A percentile compares a stretch with the other conserved stretches of the same genome.
Evolutionary conservation across 1,139 yeast genomes (phyloP).

Genomic region (Blastobotrys ciferrii): DNA sequence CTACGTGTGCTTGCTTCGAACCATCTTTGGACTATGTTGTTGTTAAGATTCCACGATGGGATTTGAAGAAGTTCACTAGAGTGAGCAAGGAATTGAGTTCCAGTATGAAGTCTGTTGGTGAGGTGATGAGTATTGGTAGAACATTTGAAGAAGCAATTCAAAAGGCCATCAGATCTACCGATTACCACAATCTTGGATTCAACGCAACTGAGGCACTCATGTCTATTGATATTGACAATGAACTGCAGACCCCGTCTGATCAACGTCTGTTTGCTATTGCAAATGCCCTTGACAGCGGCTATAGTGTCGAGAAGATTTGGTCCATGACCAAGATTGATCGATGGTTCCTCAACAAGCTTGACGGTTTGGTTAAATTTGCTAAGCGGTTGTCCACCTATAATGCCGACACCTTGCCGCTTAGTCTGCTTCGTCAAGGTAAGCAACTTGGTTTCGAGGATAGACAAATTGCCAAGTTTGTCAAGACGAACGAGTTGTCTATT

Average conservation of each 20-base stretch:
- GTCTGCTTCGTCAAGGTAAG: slow-evolving; percentile 78
- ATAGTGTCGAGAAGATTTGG: slow-evolving; percentile 91
- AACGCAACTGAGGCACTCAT: slow-evolving; percentile 80
- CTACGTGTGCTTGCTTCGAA: slow-evolving; percentile 94
- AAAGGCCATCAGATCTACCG: slow-evolving; percentile 96
- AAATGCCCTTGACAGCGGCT: slow-evolving; percentile 81
- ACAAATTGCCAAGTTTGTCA: slow-evolving; percentile 87
- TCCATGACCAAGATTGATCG: slow-evolving; percentile 89
- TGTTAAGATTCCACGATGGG: slow-evolving; percentile 98
- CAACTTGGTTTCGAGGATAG: slow-evolving; percentile 97
- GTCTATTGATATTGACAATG: slow-evolving; percentile 87
- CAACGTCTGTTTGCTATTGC: slow-evolving; percentile 97
- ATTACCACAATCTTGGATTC: slow-evolving; percentile 92
- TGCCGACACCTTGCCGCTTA: slow-evolving; percentile 48
- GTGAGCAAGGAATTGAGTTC: slow-evolving; percentile 90
- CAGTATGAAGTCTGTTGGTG: slow-evolving; percentile 98
- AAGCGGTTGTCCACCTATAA: slow-evolving; percentile 60
- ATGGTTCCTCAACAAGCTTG: slow-evolving; percentile 92
- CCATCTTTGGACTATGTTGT: slow-evolving; percentile 97
- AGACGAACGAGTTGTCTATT: slow-evolving; percentile 89
- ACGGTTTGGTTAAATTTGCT: slow-evolving; percentile 68
- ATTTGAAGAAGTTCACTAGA: slow-evolving; percentile 92
- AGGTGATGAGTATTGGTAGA: slow-evolving; percentile 98
- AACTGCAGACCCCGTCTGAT: slow-evolving; percentile 92
- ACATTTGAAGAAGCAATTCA: slow-evolving; percentile 97